Conservation (phyloP, 192 early-diverging fungal genomes). For the Backusella circina region DNA sequence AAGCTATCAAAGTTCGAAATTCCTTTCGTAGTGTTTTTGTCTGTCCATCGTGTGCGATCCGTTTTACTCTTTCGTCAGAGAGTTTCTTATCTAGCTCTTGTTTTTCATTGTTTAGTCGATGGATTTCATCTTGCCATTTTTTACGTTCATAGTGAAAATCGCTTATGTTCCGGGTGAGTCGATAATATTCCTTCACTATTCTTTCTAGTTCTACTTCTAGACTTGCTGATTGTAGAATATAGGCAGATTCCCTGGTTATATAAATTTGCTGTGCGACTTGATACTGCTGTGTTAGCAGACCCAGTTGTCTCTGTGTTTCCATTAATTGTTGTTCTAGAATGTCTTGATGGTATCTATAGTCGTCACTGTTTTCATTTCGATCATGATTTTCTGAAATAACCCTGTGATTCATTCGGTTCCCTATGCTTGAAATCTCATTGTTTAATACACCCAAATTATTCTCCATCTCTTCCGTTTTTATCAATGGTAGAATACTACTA, state of each 20-base stretch:
- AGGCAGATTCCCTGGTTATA: conserved; percentile 21
- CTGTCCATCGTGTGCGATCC: conserved; percentile 16
- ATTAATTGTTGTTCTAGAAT: neutral
- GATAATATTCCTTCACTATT: conserved; percentile 36
- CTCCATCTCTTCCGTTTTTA: neutral
- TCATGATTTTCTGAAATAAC: neutral
- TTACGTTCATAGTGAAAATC: conserved; percentile 39
- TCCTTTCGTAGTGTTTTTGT: conserved; percentile 47
- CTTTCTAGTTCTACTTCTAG: conserved; percentile 34
- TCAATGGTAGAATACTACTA: neutral
- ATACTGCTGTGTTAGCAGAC: neutral
- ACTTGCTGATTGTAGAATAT: conserved; percentile 24
- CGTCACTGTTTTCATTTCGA: neutral
- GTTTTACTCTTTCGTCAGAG: conserved; percentile 34
- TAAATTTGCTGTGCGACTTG: neutral
- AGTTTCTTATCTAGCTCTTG: conserved; percentile 26
- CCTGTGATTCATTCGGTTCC: neutral
- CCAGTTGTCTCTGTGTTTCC: neutral
- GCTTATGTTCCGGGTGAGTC: conserved; percentile 38
- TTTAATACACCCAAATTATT: neutral
- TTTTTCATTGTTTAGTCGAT: neutral
- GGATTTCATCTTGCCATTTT: conserved; percentile 27
- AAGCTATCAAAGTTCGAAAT: conserved; percentile 47
- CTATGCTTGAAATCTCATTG: neutral
- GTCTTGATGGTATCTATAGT: neutral